These are phyloP conservation scores for Fraxinus floribunda DNA, from an alignment of 305 asterid genomes.

Conservation along the genomic window DNA sequence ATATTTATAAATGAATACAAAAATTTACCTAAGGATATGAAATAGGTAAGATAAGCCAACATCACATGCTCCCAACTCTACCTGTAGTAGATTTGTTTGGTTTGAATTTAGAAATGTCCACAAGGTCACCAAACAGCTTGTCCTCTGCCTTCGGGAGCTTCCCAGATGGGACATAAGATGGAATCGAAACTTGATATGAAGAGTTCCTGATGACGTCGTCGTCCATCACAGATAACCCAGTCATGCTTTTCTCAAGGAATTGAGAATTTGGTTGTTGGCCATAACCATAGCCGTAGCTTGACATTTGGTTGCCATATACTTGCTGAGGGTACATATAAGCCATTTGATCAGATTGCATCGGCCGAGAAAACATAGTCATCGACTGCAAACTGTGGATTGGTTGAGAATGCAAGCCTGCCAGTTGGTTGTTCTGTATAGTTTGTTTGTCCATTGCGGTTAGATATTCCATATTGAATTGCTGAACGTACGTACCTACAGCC, in stretches of 20 bases:
- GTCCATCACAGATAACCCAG: constrained; percentile 70
- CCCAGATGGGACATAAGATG: constrained; percentile 53
- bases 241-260: constrained; percentile 63
- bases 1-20: constrained; percentile 18
- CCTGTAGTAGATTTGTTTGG: constrained; percentile 52
- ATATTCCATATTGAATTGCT: constrained; percentile 38
- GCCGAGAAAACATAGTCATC: constrained; percentile 72
- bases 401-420: constrained; percentile 43
- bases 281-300: constrained; percentile 39
- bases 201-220: constrained; percentile 51
- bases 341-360: constrained; percentile 67
- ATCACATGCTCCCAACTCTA: constrained; percentile 74
- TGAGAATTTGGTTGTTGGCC: constrained; percentile 64
- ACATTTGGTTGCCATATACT: constrained; percentile 66
- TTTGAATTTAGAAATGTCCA: constrained; percentile 80
- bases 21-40: constrained; percentile 25
- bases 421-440: constrained; percentile 49
- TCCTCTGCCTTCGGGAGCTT: constrained; percentile 78
- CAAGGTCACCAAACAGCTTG: constrained; percentile 94
- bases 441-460: constrained; percentile 36
- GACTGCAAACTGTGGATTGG: constrained; percentile 35
- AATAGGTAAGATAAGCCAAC: constrained; percentile 17
- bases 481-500: constrained; percentile 41
- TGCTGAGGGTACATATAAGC: constrained; percentile 77
- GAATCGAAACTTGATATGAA: constrained; percentile 32